Evolutionary conservation across 2,329 filamentous ascomycete genomes (phyloP), one percentile per base, ranked within the genome.

Genomic region (Penicillium sp.): DNA sequence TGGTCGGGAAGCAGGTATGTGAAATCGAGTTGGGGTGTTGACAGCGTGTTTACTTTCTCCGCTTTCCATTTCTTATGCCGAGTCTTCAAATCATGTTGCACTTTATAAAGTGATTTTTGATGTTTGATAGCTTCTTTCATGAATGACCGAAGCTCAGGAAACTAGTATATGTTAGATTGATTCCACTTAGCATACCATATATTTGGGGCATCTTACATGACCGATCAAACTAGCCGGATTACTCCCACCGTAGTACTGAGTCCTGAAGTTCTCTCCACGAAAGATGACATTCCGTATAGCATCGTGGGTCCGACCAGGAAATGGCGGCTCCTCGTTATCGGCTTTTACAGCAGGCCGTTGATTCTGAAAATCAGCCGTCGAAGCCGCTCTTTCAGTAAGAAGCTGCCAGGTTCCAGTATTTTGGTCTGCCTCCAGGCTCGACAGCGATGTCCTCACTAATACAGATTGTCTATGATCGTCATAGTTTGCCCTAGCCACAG

Each of bases 201-300:
- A 2, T 22, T 35, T 8, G 10, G 29, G 13, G 41, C n/a, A 22
- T 44, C 59, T 51, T 58, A 66, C 64, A 58, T 65, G 61, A 16
- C 59, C 62, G 24, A 66, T 64, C 19, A 62, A 29, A 48, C 59
- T 62, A 24, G 60, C 60, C 1, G 64, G 55, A 59, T 66, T 65
- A 37, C 61, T 66, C 8, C 63, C 59, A n/a, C 64, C 64, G 45
- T 63, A 66, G 24, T 64, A 66, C 37, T 63, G 63, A 1, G 64
- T 66, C 46, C 50, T 60, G 39, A 63, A 66, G 45, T 65, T 64
- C 50, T 64, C 48, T 2, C 64, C 64, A 9, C 64, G 59, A n/a
- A 66, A 64, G 26, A 65, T 64, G 8, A 62, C 57, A 10, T 54
- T 53, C 14, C 29, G 43, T 26, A 37, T 37, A 33, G 50, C 46